phyloP scores from a whole-genome alignment of 2,329 filamentous ascomycete genomes.

The Trichoderma sp. region DNA sequence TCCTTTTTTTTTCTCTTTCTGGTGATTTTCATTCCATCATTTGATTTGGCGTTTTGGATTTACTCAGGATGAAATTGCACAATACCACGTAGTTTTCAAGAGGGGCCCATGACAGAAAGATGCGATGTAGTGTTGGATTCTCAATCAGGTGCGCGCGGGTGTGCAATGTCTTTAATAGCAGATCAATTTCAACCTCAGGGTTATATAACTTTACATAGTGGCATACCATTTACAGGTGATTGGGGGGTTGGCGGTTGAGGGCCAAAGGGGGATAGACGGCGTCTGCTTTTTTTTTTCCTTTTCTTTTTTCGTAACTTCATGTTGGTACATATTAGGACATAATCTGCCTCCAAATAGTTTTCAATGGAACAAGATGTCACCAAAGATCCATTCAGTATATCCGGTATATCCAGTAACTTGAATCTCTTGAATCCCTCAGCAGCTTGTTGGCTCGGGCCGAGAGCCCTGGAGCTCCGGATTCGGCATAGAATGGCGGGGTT shows the following conservation, averaged over 20 bases:
- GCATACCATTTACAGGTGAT: not conserved
- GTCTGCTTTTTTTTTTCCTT: not conserved
- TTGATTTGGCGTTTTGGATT: not conserved
- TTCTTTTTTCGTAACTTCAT: not conserved
- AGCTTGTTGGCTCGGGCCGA: not conserved
- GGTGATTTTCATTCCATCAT: not conserved
- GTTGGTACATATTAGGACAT: not conserved
- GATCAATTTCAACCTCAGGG: conserved; percentile 11
- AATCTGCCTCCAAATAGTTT: not conserved
- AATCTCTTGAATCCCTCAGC: not conserved
- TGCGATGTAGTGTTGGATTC: not conserved
- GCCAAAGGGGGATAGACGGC: conserved; percentile 3
- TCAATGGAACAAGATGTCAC: not conserved
- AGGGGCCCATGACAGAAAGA: not conserved
- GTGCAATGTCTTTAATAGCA: not conserved
- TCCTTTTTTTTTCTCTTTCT: not conserved
- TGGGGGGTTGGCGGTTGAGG: not conserved
- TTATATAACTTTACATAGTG: conserved; percentile 9
- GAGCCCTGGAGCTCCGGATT: not conserved
- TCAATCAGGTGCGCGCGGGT: not conserved
- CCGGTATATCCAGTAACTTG: not conserved
- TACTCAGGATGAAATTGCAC: conserved; percentile 2
- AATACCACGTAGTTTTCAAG: not conserved
- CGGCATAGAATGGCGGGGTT: conserved; percentile 17
- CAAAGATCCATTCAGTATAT: not conserved